Conservation (phyloP, 2,329 filamentous ascomycete species). For the Fusarium illudens region DNA sequence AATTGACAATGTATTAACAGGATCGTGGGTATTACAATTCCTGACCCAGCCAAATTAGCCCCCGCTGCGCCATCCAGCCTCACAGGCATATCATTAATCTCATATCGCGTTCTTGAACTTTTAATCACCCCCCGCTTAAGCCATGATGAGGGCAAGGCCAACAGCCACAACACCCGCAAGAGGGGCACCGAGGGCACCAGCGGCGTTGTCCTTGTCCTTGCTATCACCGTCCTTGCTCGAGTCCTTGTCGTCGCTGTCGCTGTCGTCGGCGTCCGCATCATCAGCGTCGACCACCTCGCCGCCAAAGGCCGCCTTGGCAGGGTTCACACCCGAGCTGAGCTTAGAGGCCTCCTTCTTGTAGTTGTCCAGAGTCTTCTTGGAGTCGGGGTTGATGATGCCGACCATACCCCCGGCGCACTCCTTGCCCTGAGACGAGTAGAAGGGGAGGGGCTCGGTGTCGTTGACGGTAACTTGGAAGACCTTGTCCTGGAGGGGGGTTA, state of each 20-base stretch:
- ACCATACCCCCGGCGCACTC: constrained; percentile 52
- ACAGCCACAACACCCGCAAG: constrained; percentile 27
- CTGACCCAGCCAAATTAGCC: constrained; percentile 3
- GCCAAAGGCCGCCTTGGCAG: constrained; percentile 40
- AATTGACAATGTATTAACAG: constrained; percentile 1
- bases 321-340: constrained; percentile 41
- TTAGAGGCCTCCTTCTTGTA: constrained; percentile 45
- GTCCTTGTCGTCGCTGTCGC: neutral
- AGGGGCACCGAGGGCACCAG: constrained; percentile 25
- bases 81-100: constrained; percentile 18
- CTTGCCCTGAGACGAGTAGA: constrained; percentile 51
- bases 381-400: constrained; percentile 49
- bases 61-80: neutral
- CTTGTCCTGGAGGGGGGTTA: constrained; percentile 41
- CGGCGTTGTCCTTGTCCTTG: constrained; percentile 19
- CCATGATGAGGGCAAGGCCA: constrained; percentile 32
- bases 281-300: constrained; percentile 42
- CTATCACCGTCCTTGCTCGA: constrained; percentile 1
- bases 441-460: constrained; percentile 46
- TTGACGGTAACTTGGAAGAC: constrained; percentile 49
- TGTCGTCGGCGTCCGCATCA: constrained; percentile 19
- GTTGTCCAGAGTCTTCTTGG: constrained; percentile 42
- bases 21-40: constrained; percentile 8
- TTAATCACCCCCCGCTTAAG: constrained; percentile 1
- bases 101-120: constrained; percentile 22